Conservation (phyloP, 192 early-diverging fungal genomes). For the Coemansia sp. region DNA sequence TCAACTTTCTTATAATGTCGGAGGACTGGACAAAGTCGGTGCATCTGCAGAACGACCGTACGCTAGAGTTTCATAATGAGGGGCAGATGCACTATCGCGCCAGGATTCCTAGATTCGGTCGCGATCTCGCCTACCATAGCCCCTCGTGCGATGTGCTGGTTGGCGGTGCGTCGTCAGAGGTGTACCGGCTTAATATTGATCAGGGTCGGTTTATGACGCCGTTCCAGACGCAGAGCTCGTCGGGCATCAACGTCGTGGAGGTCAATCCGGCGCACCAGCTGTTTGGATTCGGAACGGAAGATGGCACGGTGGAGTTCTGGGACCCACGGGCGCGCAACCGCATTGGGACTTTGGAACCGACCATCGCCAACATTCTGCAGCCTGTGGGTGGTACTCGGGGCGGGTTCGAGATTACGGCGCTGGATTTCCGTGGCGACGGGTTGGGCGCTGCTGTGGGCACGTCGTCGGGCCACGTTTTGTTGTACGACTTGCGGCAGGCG, state of each 20-base stretch:
- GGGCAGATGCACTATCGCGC: slow-evolving; percentile 94
- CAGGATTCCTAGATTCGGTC: slow-evolving; percentile 94
- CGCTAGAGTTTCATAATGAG: slow-evolving; percentile 93
- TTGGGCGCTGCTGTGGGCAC: slow-evolving; percentile 87
- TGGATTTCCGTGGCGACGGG: slow-evolving; percentile 87
- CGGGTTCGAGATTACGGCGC: slow-evolving; percentile 66
- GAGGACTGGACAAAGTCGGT: slow-evolving; percentile 99
- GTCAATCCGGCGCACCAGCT: slow-evolving; percentile 95
- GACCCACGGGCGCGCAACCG: slow-evolving; percentile 80
- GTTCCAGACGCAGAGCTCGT: slow-evolving; percentile 69
- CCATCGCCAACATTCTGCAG: slow-evolving; percentile 39
- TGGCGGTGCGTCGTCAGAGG: slow-evolving; percentile 76
- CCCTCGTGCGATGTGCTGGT: slow-evolving; percentile 92
- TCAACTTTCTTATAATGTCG: slow-evolving; percentile 81
- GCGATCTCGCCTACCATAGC: slow-evolving; percentile 88
- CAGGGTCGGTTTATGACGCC: slow-evolving; percentile 91
- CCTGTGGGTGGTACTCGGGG: slow-evolving; percentile 20
- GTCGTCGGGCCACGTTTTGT: slow-evolving; percentile 85
- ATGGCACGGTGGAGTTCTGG: slow-evolving; percentile 95
- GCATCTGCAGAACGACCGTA: slow-evolving; percentile 87
- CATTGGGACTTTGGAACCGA: slow-evolving; percentile 72
- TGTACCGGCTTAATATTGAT: slow-evolving; percentile 90
- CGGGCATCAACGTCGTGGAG: slow-evolving; percentile 68
- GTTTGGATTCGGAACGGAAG: slow-evolving; percentile 86
- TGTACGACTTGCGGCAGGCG: slow-evolving; percentile 91